Evolutionary conservation across 1,284 basidiomycete genomes (phyloP).

Genomic region (Athelia psychrophila): DNA sequence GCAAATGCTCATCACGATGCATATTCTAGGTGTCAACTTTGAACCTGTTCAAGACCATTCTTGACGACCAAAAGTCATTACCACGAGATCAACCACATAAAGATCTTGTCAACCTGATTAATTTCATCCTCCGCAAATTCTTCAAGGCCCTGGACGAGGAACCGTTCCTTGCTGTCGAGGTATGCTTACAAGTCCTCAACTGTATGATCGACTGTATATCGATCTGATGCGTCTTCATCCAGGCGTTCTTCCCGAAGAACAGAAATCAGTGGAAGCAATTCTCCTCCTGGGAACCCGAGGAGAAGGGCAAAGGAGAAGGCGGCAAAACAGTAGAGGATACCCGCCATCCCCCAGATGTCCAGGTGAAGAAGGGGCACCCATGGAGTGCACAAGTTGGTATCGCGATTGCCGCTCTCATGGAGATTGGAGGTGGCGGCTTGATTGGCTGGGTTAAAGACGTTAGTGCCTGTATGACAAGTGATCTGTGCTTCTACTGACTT

Average conservation of each 20-base stretch:
- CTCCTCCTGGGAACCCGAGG: conserved; percentile 78
- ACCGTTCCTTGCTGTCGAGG: conserved; percentile 83
- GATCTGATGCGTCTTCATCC: conserved; percentile 12
- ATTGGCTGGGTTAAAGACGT: conserved; percentile 83
- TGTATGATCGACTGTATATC: conserved; percentile 15
- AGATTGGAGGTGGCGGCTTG: conserved; percentile 59
- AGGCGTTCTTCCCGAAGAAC: conserved; percentile 91
- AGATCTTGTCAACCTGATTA: conserved; percentile 81
- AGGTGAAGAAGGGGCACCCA: conserved; percentile 85
- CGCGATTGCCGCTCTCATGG: conserved; percentile 71
- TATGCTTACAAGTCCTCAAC: conserved; percentile 24
- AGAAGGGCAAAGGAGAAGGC: conserved; percentile 41
- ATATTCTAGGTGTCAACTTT: conserved; percentile 76
- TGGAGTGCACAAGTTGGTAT: conserved; percentile 90
- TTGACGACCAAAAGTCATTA: conserved; percentile 73
- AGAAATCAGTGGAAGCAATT: conserved; percentile 82
- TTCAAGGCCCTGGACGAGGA: conserved; percentile 86
- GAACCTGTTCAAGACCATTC: conserved; percentile 78
- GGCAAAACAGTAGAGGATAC: conserved; percentile 41
- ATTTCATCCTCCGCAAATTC: conserved; percentile 84
- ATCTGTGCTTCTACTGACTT: not conserved
- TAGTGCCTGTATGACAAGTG: conserved; percentile 21
- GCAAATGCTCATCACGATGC: conserved; percentile 11
- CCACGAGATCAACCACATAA: conserved; percentile 78
- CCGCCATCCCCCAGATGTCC: conserved; percentile 63